These are phyloP conservation scores for Globisporangium irregulare DNA, from an alignment of 352 stramenopile genomes.

Conservation along the genomic window DNA sequence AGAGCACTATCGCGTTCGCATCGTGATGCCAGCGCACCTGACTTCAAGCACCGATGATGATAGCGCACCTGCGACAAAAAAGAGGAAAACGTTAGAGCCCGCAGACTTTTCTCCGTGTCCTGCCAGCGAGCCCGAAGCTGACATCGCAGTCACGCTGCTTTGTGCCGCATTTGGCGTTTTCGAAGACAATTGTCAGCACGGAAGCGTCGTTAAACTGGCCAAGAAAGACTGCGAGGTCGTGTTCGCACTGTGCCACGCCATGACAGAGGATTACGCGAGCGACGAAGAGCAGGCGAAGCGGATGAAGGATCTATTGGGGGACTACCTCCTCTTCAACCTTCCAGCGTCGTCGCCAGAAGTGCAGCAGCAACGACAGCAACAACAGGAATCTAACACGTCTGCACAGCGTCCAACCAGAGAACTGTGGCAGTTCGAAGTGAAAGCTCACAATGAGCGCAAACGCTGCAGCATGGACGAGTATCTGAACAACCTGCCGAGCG, in stretches of 20 bases:
- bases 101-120: neutral
- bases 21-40: neutral
- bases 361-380: neutral
- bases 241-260: neutral
- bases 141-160: conserved; percentile 1
- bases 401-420: neutral
- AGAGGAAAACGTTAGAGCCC: neutral
- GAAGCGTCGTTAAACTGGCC: neutral
- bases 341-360: neutral
- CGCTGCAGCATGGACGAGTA: neutral
- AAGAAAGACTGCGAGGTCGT: conserved; percentile 8
- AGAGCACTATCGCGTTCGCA: neutral
- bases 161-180: neutral
- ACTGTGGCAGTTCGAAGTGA: neutral
- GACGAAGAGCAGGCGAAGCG: neutral
- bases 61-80: neutral
- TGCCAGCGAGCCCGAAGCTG: neutral
- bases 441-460: neutral
- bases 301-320: neutral
- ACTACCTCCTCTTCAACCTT: neutral
- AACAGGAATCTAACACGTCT: neutral
- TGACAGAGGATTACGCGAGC: neutral
- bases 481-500: neutral
- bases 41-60: too few relatives aligned
- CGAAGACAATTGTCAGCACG: conserved; percentile 4